phyloP scores from a whole-genome alignment of 2,329 filamentous ascomycete species.

The Diaporthe sp. region DNA sequence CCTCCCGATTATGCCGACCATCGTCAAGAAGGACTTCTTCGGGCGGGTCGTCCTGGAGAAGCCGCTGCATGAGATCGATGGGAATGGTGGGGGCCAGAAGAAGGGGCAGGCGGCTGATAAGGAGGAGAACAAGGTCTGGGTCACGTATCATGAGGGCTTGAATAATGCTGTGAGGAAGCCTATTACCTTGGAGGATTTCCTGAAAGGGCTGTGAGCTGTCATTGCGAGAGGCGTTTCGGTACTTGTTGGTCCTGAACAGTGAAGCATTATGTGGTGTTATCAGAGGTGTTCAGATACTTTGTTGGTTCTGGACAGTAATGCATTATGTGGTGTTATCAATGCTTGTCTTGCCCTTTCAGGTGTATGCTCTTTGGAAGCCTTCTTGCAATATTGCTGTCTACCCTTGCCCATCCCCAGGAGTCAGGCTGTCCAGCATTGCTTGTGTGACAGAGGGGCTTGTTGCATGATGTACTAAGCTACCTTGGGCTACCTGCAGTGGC shows the following conservation, averaged over 20 bases:
- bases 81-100: conserved; percentile 47
- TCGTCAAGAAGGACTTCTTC: conserved; percentile 47
- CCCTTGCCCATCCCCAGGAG: too few relatives aligned
- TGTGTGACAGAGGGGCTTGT: neutral
- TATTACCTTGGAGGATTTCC: conserved; percentile 83
- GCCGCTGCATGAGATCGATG: conserved; percentile 57
- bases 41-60: conserved; percentile 68
- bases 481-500: neutral
- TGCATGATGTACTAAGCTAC: neutral
- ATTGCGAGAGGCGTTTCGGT: neutral
- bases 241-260: neutral
- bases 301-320: neutral
- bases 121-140: conserved; percentile 78
- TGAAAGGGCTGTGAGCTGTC: conserved; percentile 71
- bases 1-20: conserved; percentile 12
- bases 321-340: neutral
- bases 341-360: neutral
- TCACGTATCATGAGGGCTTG: conserved; percentile 90
- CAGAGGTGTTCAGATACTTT: too few relatives aligned
- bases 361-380: neutral
- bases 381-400: too few relatives aligned
- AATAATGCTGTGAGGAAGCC: conserved; percentile 94
- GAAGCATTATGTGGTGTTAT: neutral
- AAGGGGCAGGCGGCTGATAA: conserved; percentile 50
- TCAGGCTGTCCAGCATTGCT: too few relatives aligned